These are phyloP conservation scores for Terana coerulea DNA, from an alignment of 768 basidiomycete genomes.

Conservation along the genomic window DNA sequence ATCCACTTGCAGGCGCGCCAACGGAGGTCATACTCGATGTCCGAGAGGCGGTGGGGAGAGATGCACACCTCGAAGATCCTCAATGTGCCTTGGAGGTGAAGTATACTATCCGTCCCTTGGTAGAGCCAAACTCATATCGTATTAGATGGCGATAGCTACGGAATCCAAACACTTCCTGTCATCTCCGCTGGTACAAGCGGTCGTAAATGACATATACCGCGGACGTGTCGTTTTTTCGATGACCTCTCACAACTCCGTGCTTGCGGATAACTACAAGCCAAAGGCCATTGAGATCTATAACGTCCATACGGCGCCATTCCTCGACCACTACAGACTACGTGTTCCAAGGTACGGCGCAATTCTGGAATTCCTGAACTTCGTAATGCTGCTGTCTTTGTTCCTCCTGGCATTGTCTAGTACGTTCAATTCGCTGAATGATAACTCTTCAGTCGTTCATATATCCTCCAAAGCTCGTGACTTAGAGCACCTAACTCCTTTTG, in stretches of 20 bases:
- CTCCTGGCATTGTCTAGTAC: constrained; percentile 71
- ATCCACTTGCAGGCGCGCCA: constrained; percentile 76
- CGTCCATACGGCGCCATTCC: constrained; percentile 58
- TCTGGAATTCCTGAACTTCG: constrained; percentile 77
- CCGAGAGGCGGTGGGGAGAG: constrained; percentile 51
- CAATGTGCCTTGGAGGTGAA: constrained; percentile 84
- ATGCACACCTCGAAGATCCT: constrained; percentile 61
- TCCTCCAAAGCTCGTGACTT: too few species aligned
- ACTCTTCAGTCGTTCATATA: too few species aligned
- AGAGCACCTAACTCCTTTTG: constrained; percentile 51
- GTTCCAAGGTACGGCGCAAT: constrained; percentile 79
- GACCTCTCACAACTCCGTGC: constrained; percentile 60
- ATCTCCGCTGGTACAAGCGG: constrained; percentile 78
- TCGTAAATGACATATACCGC: constrained; percentile 83
- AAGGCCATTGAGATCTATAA: constrained; percentile 73
- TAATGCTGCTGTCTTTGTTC: constrained; percentile 62
- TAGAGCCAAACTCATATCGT: not conserved
- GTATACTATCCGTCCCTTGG: not conserved
- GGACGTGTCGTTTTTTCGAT: constrained; percentile 72
- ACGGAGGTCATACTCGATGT: constrained; percentile 64
- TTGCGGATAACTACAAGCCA: constrained; percentile 89
- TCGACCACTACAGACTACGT: constrained; percentile 84
- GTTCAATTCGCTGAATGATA: too few species aligned
- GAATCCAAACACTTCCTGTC: constrained; percentile 81
- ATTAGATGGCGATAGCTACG: constrained; percentile 85